Conservation (phyloP, 768 basidiomycete species). For the Pleurotus tuber-regium region DNA sequence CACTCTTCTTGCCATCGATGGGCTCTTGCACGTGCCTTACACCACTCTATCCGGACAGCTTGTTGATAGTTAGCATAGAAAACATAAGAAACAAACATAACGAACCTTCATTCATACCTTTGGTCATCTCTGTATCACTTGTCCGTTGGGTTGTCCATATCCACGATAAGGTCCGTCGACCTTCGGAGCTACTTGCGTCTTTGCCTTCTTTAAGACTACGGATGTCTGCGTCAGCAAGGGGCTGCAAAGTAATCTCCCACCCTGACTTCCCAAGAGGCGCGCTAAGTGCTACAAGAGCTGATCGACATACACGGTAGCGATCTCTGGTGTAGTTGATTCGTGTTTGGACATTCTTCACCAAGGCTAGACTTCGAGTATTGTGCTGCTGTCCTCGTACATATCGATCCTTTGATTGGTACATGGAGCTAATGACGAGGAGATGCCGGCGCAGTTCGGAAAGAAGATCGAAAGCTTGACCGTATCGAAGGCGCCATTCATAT, state of each 20-base stretch:
- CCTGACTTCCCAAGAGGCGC: not conserved
- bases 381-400: conserved; percentile 19
- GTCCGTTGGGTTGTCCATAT: conserved; percentile 12
- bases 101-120: conserved; percentile 7
- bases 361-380: conserved; percentile 20
- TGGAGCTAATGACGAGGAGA: not conserved
- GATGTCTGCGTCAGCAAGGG: not conserved
- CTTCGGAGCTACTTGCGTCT: conserved; percentile 6
- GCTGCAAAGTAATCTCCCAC: not conserved
- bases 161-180: conserved; percentile 12
- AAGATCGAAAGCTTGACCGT: too few relatives aligned
- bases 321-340: not conserved
- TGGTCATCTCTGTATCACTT: not conserved
- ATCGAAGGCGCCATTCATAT: too few relatives aligned
- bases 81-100: not conserved
- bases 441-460: too few relatives aligned
- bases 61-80: not conserved
- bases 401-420: not conserved
- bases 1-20: conserved; percentile 10
- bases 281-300: not conserved
- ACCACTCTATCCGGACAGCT: conserved; percentile 16
- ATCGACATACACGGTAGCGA: not conserved
- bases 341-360: conserved; percentile 15
- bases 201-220: not conserved
- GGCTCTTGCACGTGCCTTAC: conserved; percentile 9